Conservation (phyloP, 306 rosid genomes). For the Glycyrrhiza uralensis region DNA sequence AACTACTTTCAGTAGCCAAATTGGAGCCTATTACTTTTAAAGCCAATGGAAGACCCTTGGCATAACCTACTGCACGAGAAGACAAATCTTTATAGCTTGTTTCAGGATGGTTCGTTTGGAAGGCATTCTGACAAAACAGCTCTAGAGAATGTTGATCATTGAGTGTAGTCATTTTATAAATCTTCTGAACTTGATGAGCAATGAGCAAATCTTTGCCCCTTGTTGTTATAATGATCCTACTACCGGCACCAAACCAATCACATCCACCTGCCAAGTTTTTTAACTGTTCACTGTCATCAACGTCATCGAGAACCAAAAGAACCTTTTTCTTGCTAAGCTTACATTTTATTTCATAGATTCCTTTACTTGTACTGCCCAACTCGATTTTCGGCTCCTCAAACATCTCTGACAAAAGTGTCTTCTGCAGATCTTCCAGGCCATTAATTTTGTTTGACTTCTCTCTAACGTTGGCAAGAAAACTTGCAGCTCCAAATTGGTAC, state of each 20-base stretch:
- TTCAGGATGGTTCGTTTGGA: background rate
- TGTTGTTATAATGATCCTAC: no score
- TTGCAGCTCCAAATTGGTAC: background rate
- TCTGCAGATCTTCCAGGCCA: no score
- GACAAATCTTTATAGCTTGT: background rate
- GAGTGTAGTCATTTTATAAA: background rate
- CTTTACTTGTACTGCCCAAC: background rate
- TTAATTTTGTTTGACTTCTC: no score
- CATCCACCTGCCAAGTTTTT: no score
- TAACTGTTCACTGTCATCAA: no score
- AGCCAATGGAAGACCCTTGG: conserved; percentile 6
- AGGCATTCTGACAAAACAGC: conserved; percentile 14
- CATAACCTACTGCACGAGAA: background rate
- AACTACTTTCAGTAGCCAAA: background rate
- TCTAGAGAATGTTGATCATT: background rate
- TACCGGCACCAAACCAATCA: no score
- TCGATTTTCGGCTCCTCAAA: background rate
- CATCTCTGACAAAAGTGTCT: background rate
- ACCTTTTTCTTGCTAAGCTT: background rate
- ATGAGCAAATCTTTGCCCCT: no score
- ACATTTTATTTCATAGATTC: background rate
- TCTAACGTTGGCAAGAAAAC: background rate
- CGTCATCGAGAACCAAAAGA: no score
- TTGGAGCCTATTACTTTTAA: background rate
- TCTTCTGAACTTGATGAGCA: background rate